Conservation (phyloP, 2,329 filamentous ascomycete species). For the Venturia carpophila region DNA sequence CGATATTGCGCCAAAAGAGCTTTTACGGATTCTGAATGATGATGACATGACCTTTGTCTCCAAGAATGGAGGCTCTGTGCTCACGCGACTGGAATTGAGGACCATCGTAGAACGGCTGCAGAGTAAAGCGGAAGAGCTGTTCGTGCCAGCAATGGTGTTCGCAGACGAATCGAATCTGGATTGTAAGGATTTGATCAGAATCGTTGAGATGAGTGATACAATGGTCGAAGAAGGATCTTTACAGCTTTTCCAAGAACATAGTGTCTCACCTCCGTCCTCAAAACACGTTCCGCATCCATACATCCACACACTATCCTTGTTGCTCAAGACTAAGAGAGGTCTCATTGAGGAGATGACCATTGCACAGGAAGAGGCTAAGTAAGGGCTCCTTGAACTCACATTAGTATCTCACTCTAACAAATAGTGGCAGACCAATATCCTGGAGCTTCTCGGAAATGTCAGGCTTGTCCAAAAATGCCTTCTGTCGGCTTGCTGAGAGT, state of each 20-base stretch:
- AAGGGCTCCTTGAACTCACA: not conserved
- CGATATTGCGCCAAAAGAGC: not conserved
- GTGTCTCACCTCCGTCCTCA: not conserved
- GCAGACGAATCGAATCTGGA: slow-evolving; percentile 6
- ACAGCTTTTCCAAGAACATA: slow-evolving; percentile 7
- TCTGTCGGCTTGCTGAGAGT: slow-evolving; percentile 5
- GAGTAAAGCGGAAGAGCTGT: not conserved
- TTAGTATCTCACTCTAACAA: not conserved
- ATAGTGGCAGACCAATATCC: not conserved
- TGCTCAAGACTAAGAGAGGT: not conserved
- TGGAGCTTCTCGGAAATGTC: slow-evolving; percentile 11
- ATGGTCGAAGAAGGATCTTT: not conserved
- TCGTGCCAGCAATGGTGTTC: not conserved
- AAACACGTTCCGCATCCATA: not conserved
- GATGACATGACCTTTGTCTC: not conserved
- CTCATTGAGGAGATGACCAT: not conserved
- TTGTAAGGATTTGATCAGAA: not conserved
- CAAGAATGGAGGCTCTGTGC: not conserved
- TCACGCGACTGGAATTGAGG: slow-evolving; percentile 5
- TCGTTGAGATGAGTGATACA: not conserved
- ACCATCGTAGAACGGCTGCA: not conserved
- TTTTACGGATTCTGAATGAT: not conserved
- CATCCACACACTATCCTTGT: slow-evolving; percentile 10
- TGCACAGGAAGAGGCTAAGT: slow-evolving; percentile 3
- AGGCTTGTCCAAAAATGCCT: slow-evolving; percentile 5